A percentile compares a stretch with the other conserved stretches of the same genome.
Conservation (phyloP, 2,329 filamentous ascomycete genomes). For the Aplosporella prunicola region DNA sequence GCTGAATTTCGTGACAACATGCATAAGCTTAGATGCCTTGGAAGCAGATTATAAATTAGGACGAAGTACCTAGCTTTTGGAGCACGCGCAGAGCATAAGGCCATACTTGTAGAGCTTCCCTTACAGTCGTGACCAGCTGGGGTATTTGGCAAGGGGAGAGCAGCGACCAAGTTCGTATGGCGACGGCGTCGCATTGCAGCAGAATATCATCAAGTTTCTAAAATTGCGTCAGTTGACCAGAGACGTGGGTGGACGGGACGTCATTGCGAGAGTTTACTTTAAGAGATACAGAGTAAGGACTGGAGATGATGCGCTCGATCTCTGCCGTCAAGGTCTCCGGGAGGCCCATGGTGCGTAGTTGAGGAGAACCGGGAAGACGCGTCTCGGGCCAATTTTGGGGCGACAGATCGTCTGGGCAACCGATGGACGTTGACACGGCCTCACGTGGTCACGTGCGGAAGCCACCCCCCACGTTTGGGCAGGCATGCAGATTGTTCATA, state of each 20-base stretch:
- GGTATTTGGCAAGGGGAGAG: conserved; percentile 36
- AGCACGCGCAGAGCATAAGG: conserved; percentile 43
- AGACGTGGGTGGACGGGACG: not conserved
- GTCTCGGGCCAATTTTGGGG: not conserved
- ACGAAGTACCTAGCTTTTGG: conserved; percentile 37
- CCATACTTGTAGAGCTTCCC: conserved; percentile 43
- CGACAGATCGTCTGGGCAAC: not conserved
- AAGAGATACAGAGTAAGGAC: conserved; percentile 42
- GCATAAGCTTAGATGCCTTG: not conserved
- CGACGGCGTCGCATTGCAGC: conserved; percentile 21
- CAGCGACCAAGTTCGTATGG: conserved; percentile 37
- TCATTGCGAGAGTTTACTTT: conserved; percentile 33
- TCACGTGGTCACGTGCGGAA: not conserved
- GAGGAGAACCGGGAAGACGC: not conserved
- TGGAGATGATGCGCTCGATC: conserved; percentile 38
- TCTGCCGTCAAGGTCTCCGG: conserved; percentile 27
- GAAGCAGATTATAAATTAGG: not conserved
- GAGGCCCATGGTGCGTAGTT: conserved; percentile 2
- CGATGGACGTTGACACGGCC: not conserved
- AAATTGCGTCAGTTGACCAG: not conserved
- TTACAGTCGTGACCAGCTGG: conserved; percentile 27
- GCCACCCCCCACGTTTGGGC: too few relatives aligned
- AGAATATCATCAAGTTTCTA: conserved; percentile 30
- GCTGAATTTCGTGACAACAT: not conserved
- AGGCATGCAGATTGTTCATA: too few relatives aligned